phyloP scores from a whole-genome alignment of 2,329 filamentous ascomycete genomes.

The Calonectria ilicicola region DNA sequence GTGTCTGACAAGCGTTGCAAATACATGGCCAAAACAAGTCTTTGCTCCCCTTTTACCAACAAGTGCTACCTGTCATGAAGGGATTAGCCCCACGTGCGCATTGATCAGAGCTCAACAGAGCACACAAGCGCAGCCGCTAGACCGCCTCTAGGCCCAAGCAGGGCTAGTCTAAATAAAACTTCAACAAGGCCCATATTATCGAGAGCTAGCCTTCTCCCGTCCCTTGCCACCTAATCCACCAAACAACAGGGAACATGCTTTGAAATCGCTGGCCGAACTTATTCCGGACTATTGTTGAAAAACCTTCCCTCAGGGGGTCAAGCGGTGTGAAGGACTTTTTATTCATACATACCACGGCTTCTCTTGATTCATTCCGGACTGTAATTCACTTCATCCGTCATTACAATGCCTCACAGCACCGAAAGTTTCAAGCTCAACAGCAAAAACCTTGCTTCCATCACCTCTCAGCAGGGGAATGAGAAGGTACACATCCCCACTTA shows the following conservation, averaged over 20 bases:
- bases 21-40: too few species aligned
- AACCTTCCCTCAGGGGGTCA: slow-evolving; percentile 33
- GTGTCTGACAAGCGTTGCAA: too few species aligned
- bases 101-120: too few species aligned
- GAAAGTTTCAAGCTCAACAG: slow-evolving; percentile 43
- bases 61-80: too few species aligned
- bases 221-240: slow-evolving; percentile 1
- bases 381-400: neutral
- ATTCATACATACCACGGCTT: slow-evolving; percentile 27
- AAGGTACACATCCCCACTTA: slow-evolving; percentile 54
- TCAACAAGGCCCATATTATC: slow-evolving; percentile 23
- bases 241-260: slow-evolving; percentile 27
- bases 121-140: neutral
- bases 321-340: slow-evolving; percentile 29
- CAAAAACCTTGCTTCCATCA: slow-evolving; percentile 38
- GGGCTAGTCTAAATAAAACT: slow-evolving; percentile 9
- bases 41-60: too few species aligned
- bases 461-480: slow-evolving; percentile 34
- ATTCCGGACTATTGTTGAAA: slow-evolving; percentile 32
- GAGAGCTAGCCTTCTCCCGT: slow-evolving; percentile 1
- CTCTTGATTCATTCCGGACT: slow-evolving; percentile 4
- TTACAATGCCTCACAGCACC: slow-evolving; percentile 27
- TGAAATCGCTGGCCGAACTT: slow-evolving; percentile 31
- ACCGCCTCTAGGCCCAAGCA: neutral
- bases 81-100: too few species aligned